Percentiles rank a stretch among this genome's conserved stretches.
These are phyloP conservation scores for Diaporthe aspalathi DNA, from an alignment of 2,329 filamentous ascomycete genomes.

Conservation along the genomic window DNA sequence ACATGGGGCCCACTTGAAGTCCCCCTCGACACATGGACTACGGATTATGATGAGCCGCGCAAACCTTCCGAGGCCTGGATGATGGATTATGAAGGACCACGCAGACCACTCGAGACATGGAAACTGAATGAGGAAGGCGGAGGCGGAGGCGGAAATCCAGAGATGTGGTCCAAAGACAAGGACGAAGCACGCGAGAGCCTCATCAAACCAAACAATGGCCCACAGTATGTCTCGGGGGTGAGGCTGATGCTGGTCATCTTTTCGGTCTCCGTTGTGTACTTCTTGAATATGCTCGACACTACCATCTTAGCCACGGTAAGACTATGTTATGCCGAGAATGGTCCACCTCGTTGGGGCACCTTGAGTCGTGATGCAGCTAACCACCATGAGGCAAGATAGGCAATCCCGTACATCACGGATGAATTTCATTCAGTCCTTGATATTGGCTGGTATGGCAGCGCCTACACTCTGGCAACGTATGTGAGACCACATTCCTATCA, in stretches of 20 bases:
- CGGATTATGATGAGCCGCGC: neutral
- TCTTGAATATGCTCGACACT: neutral
- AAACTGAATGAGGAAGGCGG: neutral
- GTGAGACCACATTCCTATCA: neutral
- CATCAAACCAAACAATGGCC: neutral
- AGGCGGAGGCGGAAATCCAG: neutral
- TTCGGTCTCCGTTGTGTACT: neutral
- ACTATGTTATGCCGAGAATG: too few species aligned
- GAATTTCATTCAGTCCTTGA: slow-evolving; percentile 4
- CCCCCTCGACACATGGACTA: neutral
- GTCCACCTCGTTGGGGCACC: neutral
- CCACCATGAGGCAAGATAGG: neutral
- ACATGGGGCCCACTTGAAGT: neutral
- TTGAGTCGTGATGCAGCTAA: neutral
- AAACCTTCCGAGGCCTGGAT: neutral
- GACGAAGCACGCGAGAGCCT: neutral
- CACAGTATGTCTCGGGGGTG: neutral
- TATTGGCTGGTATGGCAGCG: neutral
- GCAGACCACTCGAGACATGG: neutral
- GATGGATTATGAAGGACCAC: neutral
- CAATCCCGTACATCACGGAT: neutral
- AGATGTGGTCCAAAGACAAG: neutral
- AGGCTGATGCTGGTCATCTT: neutral
- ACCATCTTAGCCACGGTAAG: neutral
- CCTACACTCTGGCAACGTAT: neutral